Conservation (phyloP, 345 rosid genomes). For the Ceriops decandra region DNA sequence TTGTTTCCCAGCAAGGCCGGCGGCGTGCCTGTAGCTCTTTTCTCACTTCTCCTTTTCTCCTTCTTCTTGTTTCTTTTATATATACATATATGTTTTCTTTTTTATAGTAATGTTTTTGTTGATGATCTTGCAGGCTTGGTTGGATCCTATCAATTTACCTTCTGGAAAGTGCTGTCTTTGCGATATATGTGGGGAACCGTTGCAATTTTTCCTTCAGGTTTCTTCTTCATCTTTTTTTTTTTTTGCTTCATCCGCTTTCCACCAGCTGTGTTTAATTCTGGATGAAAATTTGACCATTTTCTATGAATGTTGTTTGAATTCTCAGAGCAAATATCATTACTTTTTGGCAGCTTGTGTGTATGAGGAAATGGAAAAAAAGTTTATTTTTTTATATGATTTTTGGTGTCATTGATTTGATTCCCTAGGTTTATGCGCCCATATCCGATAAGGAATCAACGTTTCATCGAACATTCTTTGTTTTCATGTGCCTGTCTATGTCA, state of each 20-base stretch:
- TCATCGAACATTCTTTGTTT: conserved; percentile 72
- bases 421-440: conserved; percentile 79
- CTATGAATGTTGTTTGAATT: neutral
- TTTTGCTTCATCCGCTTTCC: neutral
- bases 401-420: conserved; percentile 6
- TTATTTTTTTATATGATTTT: neutral
- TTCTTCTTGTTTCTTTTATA: neutral
- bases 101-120: conserved; percentile 6
- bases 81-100: neutral
- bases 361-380: neutral
- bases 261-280: neutral
- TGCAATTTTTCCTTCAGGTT: conserved; percentile 91
- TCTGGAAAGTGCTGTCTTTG: conserved; percentile 56
- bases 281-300: neutral
- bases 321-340: too few relatives aligned
- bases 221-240: too few relatives aligned
- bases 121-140: conserved; percentile 62
- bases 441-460: conserved; percentile 62
- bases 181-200: conserved; percentile 76
- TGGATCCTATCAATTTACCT: conserved; percentile 81
- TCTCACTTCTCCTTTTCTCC: neutral
- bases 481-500: conserved; percentile 80
- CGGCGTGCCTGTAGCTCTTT: conserved; percentile 60
- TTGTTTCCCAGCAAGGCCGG: conserved; percentile 87
- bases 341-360: neutral